Evolutionary conservation across 805 yeast species (phyloP), one percentile per base, ranked within the genome.

Genomic region (Metschnikowia proteae): DNA sequence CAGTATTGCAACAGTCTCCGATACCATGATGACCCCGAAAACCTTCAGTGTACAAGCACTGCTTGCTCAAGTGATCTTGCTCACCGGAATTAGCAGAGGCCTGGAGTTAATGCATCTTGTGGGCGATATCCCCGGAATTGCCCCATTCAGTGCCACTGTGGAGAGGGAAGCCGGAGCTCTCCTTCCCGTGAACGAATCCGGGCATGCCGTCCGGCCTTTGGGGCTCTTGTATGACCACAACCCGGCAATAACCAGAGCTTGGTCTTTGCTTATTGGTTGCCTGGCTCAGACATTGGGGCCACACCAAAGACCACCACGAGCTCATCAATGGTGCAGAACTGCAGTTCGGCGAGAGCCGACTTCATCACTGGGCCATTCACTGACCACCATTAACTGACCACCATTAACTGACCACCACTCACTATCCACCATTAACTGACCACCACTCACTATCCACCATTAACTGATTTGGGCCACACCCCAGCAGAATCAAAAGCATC

Each of bases 271-370:
- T 65, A 87, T 45, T 92, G 98, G 97, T 73, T 91, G 45, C 92
- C 97, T 2, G 96, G 90, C 54, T 64, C 71, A 78, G 89, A 88
- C 80, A 89, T 55, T 63, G 81, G 61, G 86, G 50, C 79, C 88
- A 64, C 33, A 74, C 89, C 53, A 96, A 90, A 62, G 98, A 94
- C 63, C 82, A 84, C 61, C 91, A 89, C 64, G 92, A 89, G 68
- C 58, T 90, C 32, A 75, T 82, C 44, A 90, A 71, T 38, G 97
- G 86, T 29, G 95, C 96, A 2, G 70, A 73, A 52, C 74, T 94
- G 57, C 68, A 73, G 45, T 59, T 73, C 5, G 94, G 94, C 0
- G 94, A 89, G 99, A 64, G 77, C 82, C 4, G 88, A 88, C 43
- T 89, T 83, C 80, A 78, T 83, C 80, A 71, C 73, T 53, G 80